Evolutionary conservation across 1,284 basidiomycete genomes (phyloP).

Genomic region (Hymenochaete sp.): DNA sequence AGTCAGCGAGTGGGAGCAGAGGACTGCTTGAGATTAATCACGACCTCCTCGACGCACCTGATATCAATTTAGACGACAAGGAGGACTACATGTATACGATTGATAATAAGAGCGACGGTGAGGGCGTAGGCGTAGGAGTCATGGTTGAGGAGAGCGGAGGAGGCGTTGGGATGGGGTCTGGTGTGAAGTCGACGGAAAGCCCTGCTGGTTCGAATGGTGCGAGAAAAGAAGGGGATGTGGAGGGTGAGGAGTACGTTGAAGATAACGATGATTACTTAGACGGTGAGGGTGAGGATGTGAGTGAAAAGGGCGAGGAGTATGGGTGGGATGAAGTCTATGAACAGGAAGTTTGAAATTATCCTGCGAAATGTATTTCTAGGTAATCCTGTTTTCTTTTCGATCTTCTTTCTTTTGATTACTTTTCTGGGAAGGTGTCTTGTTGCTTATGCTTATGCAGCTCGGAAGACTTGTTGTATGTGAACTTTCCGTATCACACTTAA

Average conservation of each 20-base stretch:
- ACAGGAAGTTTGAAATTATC: slow-evolving; percentile 33
- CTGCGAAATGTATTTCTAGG: no score
- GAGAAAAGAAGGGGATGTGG: slow-evolving; percentile 1
- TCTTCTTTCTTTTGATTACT: no score
- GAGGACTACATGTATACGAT: slow-evolving; percentile 32
- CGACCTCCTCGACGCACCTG: neutral
- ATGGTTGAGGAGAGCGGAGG: slow-evolving; percentile 37
- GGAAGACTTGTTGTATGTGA: no score
- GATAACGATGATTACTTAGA: slow-evolving; percentile 20
- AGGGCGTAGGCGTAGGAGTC: slow-evolving; percentile 35
- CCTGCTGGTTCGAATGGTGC: slow-evolving; percentile 17
- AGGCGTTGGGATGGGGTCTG: slow-evolving; percentile 24
- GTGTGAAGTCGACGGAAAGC: slow-evolving; percentile 9
- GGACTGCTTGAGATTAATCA: neutral
- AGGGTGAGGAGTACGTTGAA: slow-evolving; percentile 16
- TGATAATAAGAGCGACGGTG: slow-evolving; percentile 48
- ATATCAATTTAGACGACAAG: slow-evolving; percentile 27
- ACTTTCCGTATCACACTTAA: no score
- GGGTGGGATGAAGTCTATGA: slow-evolving; percentile 36
- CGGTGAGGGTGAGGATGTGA: slow-evolving; percentile 25
- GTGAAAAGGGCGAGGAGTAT: slow-evolving; percentile 32
- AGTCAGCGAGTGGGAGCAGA: no score
- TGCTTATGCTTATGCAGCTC: no score
- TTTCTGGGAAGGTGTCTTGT: no score
- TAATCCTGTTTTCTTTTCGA: no score